Evolutionary conservation across 2,329 filamentous ascomycete species (phyloP).

Genomic region (Lecanicillium sp.): DNA sequence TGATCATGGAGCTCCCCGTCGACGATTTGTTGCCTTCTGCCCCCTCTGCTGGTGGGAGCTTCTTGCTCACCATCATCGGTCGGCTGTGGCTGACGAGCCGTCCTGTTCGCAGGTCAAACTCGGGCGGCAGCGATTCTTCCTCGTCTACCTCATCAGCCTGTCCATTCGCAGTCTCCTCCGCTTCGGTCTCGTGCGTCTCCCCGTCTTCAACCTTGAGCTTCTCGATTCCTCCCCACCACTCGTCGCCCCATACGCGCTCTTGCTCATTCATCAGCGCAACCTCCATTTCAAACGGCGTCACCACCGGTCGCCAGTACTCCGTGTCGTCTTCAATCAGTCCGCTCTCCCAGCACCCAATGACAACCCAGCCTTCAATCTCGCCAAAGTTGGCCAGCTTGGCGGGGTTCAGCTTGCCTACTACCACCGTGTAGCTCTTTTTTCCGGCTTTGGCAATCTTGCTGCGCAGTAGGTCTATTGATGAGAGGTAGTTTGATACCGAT

Average conservation of each 20-base stretch:
- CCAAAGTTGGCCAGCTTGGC: conserved; percentile 95
- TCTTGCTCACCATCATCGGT: conserved; percentile 48
- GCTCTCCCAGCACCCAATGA: conserved; percentile 97
- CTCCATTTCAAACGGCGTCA: conserved; percentile 90
- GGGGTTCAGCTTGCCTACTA: conserved; percentile 92
- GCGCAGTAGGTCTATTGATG: conserved; percentile 67
- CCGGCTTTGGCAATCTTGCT: conserved; percentile 66
- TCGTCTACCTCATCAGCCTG: conserved; percentile 37
- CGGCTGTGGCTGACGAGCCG: conserved; percentile 71
- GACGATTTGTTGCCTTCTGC: conserved; percentile 12
- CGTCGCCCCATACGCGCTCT: conserved; percentile 73
- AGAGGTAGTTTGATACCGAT: conserved; percentile 81
- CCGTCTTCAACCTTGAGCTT: conserved; percentile 22
- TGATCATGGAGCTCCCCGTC: conserved; percentile 39
- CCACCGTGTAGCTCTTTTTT: conserved; percentile 93
- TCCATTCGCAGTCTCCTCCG: conserved; percentile 15
- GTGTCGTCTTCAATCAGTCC: conserved; percentile 75
- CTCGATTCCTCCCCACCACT: conserved; percentile 85
- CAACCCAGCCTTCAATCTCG: conserved; percentile 93
- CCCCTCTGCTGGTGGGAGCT: conserved; percentile 2
- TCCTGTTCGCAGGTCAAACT: conserved; percentile 87
- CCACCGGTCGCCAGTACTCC: conserved; percentile 78
- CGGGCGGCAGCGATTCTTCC: conserved; percentile 71
- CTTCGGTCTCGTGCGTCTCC: conserved; percentile 11
- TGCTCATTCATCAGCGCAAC: conserved; percentile 68